These are phyloP conservation scores for Fusarium oxysporum DNA, from an alignment of 2,329 filamentous ascomycete genomes.

Conservation along the genomic window DNA sequence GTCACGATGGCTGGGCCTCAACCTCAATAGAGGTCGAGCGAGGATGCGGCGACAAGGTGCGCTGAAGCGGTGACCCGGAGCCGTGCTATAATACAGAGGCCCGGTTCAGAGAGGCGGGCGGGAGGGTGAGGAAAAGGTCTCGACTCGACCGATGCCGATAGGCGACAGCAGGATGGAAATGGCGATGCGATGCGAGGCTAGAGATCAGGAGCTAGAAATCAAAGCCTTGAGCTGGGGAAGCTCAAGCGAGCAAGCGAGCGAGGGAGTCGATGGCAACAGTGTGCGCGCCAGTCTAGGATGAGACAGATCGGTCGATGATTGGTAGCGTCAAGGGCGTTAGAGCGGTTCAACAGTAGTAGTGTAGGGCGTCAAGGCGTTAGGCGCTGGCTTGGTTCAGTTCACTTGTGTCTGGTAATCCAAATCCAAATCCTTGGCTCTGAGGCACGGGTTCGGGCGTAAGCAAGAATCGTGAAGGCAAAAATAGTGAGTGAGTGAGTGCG, in stretches of 20 bases:
- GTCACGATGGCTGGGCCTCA: constrained; percentile 42
- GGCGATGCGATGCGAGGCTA: constrained; percentile 31
- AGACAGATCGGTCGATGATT: constrained; percentile 46
- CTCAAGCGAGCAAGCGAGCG: constrained; percentile 25
- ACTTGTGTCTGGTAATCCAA: constrained; percentile 3
- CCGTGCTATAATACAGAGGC: constrained; percentile 16
- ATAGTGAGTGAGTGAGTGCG: neutral
- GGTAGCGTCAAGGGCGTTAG: constrained; percentile 44
- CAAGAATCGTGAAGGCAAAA: constrained; percentile 21
- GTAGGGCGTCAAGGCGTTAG: constrained; percentile 42
- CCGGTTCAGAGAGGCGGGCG: constrained; percentile 12
- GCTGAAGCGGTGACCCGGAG: constrained; percentile 27
- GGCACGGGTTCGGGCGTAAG: constrained; percentile 30
- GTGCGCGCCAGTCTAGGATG: constrained; percentile 39
- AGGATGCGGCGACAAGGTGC: constrained; percentile 29
- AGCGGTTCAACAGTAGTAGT: constrained; percentile 9
- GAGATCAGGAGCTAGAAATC: constrained; percentile 33
- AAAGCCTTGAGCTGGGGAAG: constrained; percentile 32
- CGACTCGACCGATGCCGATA: constrained; percentile 21
- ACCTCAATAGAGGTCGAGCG: constrained; percentile 31
- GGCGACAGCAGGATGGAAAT: constrained; percentile 20
- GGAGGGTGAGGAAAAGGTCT: constrained; percentile 5
- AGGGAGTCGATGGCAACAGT: constrained; percentile 40
- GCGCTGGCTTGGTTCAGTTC: constrained; percentile 32
- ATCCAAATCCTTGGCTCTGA: constrained; percentile 25